Base-by-base conservation (phyloP, 1,284 basidiomycete species). In the Ceratobasidium theobromae region DNA sequence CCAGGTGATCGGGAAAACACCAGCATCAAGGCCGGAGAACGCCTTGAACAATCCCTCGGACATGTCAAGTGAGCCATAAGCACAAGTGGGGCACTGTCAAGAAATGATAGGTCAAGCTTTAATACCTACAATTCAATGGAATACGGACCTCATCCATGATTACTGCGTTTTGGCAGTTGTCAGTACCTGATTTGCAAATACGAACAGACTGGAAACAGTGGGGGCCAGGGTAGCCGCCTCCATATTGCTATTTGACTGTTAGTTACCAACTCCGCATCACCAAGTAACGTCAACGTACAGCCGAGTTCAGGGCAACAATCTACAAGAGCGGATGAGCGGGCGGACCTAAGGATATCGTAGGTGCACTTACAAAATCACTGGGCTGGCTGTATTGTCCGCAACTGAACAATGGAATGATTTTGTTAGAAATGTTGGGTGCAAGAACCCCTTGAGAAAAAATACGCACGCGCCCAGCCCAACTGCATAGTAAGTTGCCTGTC, bases 131-230 rank as follows among this genome's bases (percentile, higher is more conserved):
- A 41, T 14, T 5, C 18, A 11, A 45, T 9, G 43, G 5, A 16
- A 16, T n/a, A 45, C 68, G 1, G 8, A 69, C 69, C 75, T 73
- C 75, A 72, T 80, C 80, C 33, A 75, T 70, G 58, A 82, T 75
- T 35, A 72, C 70, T 16, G 80, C 77, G 46, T 72, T 69, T 52
- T 74, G 70, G 46, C 75, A 76, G 70, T 76, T 78, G 51, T 77
- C 76, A 69, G 77, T 73, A 67, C 77, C 77, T n/a, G n/a, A n/a
- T n/a, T n/a, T n/a, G 45, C 77, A 75, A 69, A 82, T 79, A 54
- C 76, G 77, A 66, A 82, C 76, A 18, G 70, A 72, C 71, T 79
- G 75, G 74, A 78, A 79, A 72, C 80, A 82, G 66, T 77, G 67
- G 3, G 75, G 75, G 45, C 75, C 75, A 52, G 76, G 76, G 64